Evolutionary conservation across 495 filamentous ascomycete genomes (phyloP).

Genomic region (Penicillium silybi): DNA sequence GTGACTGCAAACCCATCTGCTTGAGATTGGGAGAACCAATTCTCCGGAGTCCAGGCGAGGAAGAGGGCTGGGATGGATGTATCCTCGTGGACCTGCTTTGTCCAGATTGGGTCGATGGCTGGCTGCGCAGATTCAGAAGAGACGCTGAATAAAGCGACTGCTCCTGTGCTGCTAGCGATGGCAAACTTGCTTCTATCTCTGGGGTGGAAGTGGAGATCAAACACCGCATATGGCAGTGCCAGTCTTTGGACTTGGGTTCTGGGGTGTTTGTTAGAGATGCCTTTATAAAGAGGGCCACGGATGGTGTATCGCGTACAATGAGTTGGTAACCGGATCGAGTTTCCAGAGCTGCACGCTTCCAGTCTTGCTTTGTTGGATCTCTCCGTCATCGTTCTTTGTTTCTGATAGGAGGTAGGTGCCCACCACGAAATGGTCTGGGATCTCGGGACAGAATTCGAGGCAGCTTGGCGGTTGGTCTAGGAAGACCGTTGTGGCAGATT

Average conservation of each 20-base stretch:
- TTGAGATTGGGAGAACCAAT: conserved; percentile 30
- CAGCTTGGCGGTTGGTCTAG: conserved; percentile 72
- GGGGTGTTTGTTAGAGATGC: neutral
- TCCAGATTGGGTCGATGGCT: conserved; percentile 32
- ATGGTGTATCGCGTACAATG: conserved; percentile 44
- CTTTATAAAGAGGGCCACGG: neutral
- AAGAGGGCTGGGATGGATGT: conserved; percentile 61
- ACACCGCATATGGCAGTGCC: conserved; percentile 62
- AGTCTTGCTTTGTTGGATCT: conserved; percentile 55
- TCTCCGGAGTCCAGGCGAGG: conserved; percentile 64
- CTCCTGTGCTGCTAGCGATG: conserved; percentile 69
- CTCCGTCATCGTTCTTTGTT: conserved; percentile 27
- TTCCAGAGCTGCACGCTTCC: conserved; percentile 69
- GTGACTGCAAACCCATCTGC: conserved; percentile 58
- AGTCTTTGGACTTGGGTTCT: conserved; percentile 44
- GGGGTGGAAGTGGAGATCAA: conserved; percentile 82
- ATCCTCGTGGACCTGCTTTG: conserved; percentile 40
- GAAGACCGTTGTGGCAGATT: conserved; percentile 35
- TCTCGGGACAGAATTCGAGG: conserved; percentile 68
- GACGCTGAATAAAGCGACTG: conserved; percentile 59
- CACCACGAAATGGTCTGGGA: conserved; percentile 67
- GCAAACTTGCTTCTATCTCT: conserved; percentile 52
- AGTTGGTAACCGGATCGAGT: conserved; percentile 36
- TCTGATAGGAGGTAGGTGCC: conserved; percentile 81
- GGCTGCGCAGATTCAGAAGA: conserved; percentile 8